Evolutionary conservation across 179 eudicot species (phyloP).

Genomic region (Nepenthes alata): DNA sequence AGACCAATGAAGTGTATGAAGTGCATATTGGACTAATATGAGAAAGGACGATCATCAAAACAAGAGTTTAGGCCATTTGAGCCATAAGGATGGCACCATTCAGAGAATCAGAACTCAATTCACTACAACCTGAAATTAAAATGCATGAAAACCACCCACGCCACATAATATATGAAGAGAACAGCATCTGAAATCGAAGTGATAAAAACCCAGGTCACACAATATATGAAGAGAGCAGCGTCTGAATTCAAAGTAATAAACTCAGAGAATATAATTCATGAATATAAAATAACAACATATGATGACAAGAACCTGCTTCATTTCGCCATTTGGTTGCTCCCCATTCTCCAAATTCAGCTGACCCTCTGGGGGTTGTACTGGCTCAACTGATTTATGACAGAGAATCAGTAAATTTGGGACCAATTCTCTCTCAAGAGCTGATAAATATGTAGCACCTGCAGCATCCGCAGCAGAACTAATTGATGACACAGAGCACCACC

Average conservation of each 20-base stretch:
- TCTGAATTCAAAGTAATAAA: no score
- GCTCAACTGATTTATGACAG: slow-evolving; percentile 47
- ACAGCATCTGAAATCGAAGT: no score
- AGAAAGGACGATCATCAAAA: no score
- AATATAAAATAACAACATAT: background rate
- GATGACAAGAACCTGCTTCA: slow-evolving; percentile 47
- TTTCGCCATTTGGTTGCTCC: slow-evolving; percentile 34
- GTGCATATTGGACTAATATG: no score
- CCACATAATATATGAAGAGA: no score
- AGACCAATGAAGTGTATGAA: no score
- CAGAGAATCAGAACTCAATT: no score
- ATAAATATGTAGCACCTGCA: slow-evolving; percentile 81
- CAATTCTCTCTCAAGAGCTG: slow-evolving; percentile 77
- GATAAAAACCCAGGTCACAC: no score
- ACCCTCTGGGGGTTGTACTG: slow-evolving; percentile 26
- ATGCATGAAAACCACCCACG: no score
- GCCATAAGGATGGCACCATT: no score
- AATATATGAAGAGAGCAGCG: no score
- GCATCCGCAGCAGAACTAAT: slow-evolving; percentile 98
- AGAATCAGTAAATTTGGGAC: slow-evolving; percentile 89
- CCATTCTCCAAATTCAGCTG: slow-evolving; percentile 42
- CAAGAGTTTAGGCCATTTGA: no score
- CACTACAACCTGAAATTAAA: background rate
- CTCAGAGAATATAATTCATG: background rate
- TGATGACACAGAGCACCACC: slow-evolving; percentile 97